A percentile compares a stretch with the other conserved stretches of the same genome.
These are phyloP conservation scores for Fragosphaeria purpurea DNA, from an alignment of 2,329 filamentous ascomycete species.

Conservation along the genomic window DNA sequence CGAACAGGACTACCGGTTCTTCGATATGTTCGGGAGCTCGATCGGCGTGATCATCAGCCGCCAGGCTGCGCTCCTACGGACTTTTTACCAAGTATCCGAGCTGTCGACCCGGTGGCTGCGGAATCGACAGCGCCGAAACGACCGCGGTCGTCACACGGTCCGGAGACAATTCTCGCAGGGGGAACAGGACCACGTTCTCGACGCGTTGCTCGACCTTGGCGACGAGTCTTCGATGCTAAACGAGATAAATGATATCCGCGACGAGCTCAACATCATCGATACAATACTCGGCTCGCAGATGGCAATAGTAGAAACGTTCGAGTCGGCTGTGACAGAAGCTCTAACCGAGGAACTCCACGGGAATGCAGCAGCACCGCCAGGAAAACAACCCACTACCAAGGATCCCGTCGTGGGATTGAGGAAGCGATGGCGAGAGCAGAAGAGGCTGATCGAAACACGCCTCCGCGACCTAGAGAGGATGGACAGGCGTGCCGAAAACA, in stretches of 20 bases:
- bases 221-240: slow-evolving; percentile 50
- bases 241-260: slow-evolving; percentile 57
- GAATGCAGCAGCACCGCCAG: neutral
- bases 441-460: slow-evolving; percentile 46
- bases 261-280: slow-evolving; percentile 54
- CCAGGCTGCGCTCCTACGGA: slow-evolving; percentile 48
- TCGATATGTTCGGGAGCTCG: slow-evolving; percentile 58
- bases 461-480: slow-evolving; percentile 52
- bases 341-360: neutral
- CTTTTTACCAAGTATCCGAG: slow-evolving; percentile 48
- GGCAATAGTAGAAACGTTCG: slow-evolving; percentile 26
- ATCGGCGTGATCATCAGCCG: slow-evolving; percentile 45
- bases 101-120: slow-evolving; percentile 45
- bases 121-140: slow-evolving; percentile 21
- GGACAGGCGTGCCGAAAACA: slow-evolving; percentile 50
- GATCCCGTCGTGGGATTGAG: slow-evolving; percentile 30
- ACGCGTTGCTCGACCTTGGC: slow-evolving; percentile 48
- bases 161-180: neutral
- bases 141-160: slow-evolving; percentile 1
- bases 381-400: neutral
- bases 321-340: slow-evolving; percentile 28
- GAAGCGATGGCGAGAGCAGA: slow-evolving; percentile 45
- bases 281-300: slow-evolving; percentile 22
- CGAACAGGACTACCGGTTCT: slow-evolving; percentile 51
- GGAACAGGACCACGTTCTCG: slow-evolving; percentile 29